Evolutionary conservation across 2,329 filamentous ascomycete genomes (phyloP).

Genomic region (Coccinonectria pachysandricola): DNA sequence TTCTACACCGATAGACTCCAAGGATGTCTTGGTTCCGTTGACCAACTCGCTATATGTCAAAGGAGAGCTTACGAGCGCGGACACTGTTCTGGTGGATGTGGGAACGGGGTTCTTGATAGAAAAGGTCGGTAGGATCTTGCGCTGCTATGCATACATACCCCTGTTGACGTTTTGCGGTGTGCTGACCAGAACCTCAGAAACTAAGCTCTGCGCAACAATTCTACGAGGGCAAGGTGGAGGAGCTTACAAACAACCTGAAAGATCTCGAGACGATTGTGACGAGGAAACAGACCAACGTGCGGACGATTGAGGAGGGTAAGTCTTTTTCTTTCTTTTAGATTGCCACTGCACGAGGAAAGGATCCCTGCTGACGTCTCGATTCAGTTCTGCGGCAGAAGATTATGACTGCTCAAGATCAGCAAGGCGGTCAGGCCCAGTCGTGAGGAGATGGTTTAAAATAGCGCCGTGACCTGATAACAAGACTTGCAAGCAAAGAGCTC

Average conservation of each 20-base stretch:
- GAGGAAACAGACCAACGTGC: slow-evolving; percentile 72
- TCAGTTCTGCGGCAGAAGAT: slow-evolving; percentile 34
- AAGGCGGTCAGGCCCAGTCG: slow-evolving; percentile 13
- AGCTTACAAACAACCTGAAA: slow-evolving; percentile 42
- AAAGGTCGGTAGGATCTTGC: slow-evolving; percentile 47
- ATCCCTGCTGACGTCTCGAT: slow-evolving; percentile 22
- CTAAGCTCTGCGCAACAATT: slow-evolving; percentile 44
- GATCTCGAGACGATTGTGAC: slow-evolving; percentile 48
- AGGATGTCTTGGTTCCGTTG: slow-evolving; percentile 76
- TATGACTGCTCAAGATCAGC: slow-evolving; percentile 26
- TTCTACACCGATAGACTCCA: slow-evolving; percentile 25
- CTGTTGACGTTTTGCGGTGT: too few relatives aligned
- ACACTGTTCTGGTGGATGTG: slow-evolving; percentile 79
- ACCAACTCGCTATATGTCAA: slow-evolving; percentile 93
- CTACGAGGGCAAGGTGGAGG: slow-evolving; percentile 46
- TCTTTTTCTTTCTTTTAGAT: slow-evolving; percentile 7
- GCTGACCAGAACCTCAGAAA: slow-evolving; percentile 29
- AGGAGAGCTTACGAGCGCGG: slow-evolving; percentile 62
- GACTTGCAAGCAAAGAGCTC: too few relatives aligned
- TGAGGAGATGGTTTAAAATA: neutral
- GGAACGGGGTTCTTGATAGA: slow-evolving; percentile 93
- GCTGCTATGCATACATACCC: too few relatives aligned
- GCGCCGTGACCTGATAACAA: too few relatives aligned
- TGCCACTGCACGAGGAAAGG: too few relatives aligned
- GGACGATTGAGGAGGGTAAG: slow-evolving; percentile 78